Evolutionary conservation across 805 yeast species (phyloP).

Genomic region (Vanderwaltozyma yarrowii): DNA sequence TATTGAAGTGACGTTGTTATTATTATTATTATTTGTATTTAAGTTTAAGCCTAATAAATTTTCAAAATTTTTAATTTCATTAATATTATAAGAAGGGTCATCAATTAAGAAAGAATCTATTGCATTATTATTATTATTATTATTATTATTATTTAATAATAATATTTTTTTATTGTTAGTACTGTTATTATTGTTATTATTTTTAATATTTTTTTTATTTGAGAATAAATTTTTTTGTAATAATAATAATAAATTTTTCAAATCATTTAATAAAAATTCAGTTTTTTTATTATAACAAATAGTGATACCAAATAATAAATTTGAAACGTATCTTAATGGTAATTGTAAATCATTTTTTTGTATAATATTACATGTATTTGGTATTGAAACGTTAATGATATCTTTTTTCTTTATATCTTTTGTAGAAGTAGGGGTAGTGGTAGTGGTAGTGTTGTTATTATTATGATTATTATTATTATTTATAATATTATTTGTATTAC

Average conservation of each 20-base stretch:
- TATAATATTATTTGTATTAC: slow-evolving; percentile 3
- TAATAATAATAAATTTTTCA: slow-evolving; percentile 14
- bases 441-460: neutral
- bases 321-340: slow-evolving; percentile 23
- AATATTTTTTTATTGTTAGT: slow-evolving; percentile 1
- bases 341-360: slow-evolving; percentile 11
- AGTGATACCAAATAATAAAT: slow-evolving; percentile 24
- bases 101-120: slow-evolving; percentile 11
- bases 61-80: slow-evolving; percentile 10
- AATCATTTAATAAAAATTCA: slow-evolving; percentile 23
- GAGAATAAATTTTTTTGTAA: slow-evolving; percentile 9
- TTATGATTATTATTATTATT: neutral
- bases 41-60: neutral
- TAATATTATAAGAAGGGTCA: slow-evolving; percentile 22
- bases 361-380: slow-evolving; percentile 22
- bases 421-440: neutral
- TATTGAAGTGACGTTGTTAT: neutral
- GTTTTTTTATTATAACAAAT: slow-evolving; percentile 25
- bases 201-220: slow-evolving; percentile 2
- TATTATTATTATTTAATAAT: neutral
- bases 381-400: slow-evolving; percentile 25
- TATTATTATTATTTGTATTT: neutral
- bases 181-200: slow-evolving; percentile 1
- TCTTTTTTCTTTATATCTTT: slow-evolving; percentile 20
- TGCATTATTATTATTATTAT: slow-evolving; percentile 2